Evolutionary conservation across 2,329 filamentous ascomycete genomes (phyloP), one percentile per base, ranked within the genome.

Genomic region (Trichoderma lentiforme): DNA sequence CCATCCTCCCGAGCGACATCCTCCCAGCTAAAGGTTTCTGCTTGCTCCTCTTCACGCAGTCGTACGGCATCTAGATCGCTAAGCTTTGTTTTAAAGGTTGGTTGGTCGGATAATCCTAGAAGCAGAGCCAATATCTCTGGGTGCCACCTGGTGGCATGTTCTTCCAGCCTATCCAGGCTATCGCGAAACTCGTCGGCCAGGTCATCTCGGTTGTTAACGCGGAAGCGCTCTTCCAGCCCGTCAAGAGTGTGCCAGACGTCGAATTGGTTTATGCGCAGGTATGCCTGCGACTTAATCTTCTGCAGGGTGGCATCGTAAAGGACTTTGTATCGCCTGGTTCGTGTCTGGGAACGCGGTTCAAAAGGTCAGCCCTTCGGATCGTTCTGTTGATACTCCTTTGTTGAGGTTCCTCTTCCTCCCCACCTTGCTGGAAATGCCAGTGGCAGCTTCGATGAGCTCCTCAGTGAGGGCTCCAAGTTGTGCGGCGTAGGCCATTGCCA

Each of bases 141-240:
- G 6, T 90, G 89, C 87, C 89, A 95, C 81, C 90, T 90, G 57
- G 86, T 78, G 11, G 86, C 43, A 82, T 84, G 65, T 73, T 82
- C 78, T 12, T 86, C 83, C 24, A 97, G 81, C 73, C 90, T 87
- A 51, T 86, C 82, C 15, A 94, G 80, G 43, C 92, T 73, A 66
- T 83, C 78, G 7, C 86, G 83, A 53, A 98, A 82, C 72, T 91
- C 90, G 71, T 95, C 90, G 14, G 94, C 93, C 30, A 98, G 83
- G 51, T 89, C 89, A 76, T 98, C 95, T 73, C 93, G 90, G 77
- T 92, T 91, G 62, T 93, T 86, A 69, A 98, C 87, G 36, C 90
- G 88, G 76, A 98, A 96, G 76, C 95, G 94, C 82, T 98, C 96
- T 75, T 95, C 91, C 3, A 98, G 84, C 1, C 93, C 93, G 63